Base-by-base conservation (phyloP, 2,329 filamentous ascomycete species). In the Clarireedia paspali region DNA sequence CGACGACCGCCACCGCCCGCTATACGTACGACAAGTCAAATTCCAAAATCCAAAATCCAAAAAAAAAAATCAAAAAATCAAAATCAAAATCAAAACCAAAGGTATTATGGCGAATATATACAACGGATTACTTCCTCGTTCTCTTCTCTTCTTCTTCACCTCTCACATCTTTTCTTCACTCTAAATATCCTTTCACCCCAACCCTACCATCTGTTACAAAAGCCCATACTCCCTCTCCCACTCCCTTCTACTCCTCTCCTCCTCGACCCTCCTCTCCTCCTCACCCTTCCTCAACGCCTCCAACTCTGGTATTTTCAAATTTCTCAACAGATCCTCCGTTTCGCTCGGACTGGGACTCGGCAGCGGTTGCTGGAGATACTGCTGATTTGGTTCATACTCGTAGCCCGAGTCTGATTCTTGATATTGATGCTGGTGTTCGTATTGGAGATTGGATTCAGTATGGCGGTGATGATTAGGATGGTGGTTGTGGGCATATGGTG, bases 151-250 rank as follows among this genome's bases (percentile, higher is more conserved):
- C 27, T 30, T 10, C 27, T 30, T 30, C 27, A 9, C 27, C 27
- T 20, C 20, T 20, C 20, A 12, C 12, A 7, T 30, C 27, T 30
- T 30, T 7, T 30, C 27, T 30, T 10, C 27, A 30, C 27, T 4
- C 10, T 10, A 4, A 3, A 30, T 30, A 3, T 30, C 27, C 10
- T 30, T 30, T 10, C 7, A 7, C 6, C 27, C 27, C 7, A 30
- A 2, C 7, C 27, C 27, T 9, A 30, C 27, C 20, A 20, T 20
- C 20, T 20, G 20, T 10, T 30, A 55, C 45, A 55, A 44, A 15
- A 55, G 44, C 14, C 52, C 52, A 50, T 42, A 55, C 17, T 44
- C 52, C 14, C 52, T 55, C 45, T 55, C 45, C 52, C 52, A 55
- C 17, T 55, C 52, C 26, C 24, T 49, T 15, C 45, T 36, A 12